Evolutionary conservation across 2,329 filamentous ascomycete species (phyloP).

Genomic region (Epichloe sibirici): DNA sequence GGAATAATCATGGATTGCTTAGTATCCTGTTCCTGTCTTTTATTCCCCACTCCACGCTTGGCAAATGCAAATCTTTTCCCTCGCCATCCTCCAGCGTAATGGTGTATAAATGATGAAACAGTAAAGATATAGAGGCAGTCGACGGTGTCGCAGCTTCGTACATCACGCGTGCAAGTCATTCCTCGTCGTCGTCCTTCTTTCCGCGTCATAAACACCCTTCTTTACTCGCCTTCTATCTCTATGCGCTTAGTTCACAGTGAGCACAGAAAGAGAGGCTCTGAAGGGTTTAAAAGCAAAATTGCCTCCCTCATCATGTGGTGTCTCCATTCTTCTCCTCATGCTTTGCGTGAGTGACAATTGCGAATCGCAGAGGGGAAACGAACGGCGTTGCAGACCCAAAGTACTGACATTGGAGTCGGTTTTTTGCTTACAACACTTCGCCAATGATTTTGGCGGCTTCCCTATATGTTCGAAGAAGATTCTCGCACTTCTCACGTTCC

Average conservation of each 20-base stretch:
- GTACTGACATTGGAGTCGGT: no score
- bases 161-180: background rate
- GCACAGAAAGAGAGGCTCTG: background rate
- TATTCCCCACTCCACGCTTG: background rate
- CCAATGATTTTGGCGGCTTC: conserved; percentile 97
- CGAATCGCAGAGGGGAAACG: no score
- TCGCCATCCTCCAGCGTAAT: background rate
- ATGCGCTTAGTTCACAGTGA: background rate
- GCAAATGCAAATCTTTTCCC: background rate
- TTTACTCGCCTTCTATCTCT: background rate
- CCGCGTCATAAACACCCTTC: background rate
- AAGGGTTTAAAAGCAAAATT: no score
- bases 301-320: no score
- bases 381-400: no score
- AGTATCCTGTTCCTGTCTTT: background rate
- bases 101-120: conserved; percentile 1
- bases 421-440: conserved; percentile 60
- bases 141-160: background rate
- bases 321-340: no score
- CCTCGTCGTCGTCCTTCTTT: background rate
- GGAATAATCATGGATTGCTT: background rate
- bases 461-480: conserved; percentile 85
- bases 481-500: conserved; percentile 97
- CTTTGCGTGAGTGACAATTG: no score
- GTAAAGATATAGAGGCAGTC: background rate